Evolutionary conservation across 106 monocot species (phyloP).

Genomic region (Platanthera guangdongensis): DNA sequence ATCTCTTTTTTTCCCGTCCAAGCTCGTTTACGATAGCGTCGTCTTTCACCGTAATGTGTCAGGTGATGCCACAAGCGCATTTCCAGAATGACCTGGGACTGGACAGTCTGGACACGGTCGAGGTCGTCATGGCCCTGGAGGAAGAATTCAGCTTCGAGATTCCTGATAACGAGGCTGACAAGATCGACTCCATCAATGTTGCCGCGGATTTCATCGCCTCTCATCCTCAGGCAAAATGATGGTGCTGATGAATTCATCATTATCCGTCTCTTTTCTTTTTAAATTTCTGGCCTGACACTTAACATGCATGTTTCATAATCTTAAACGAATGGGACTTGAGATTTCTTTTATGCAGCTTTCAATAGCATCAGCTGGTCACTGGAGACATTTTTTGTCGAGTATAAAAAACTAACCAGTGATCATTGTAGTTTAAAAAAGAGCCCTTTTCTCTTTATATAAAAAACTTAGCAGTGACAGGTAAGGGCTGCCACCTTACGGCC

Average conservation of each 20-base stretch:
- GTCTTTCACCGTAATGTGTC: too few species aligned
- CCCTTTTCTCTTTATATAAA: too few species aligned
- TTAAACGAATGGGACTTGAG: background rate
- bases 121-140: conserved; percentile 33
- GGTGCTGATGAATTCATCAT: background rate
- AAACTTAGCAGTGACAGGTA: too few species aligned
- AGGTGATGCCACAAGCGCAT: conserved; percentile 32
- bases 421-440: too few species aligned
- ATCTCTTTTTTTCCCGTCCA: too few species aligned
- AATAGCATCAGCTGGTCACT: too few species aligned
- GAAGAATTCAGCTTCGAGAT: conserved; percentile 43
- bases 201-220: conserved; percentile 32
- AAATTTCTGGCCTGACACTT: too few species aligned
- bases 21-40: too few species aligned
- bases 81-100: conserved; percentile 37
- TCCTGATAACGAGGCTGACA: conserved; percentile 36
- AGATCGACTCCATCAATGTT: conserved; percentile 24
- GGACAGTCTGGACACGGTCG: conserved; percentile 34
- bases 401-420: too few species aligned
- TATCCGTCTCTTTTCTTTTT: background rate
- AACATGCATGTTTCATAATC: background rate
- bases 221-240: conserved; percentile 37
- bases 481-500: too few species aligned
- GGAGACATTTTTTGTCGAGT: too few species aligned
- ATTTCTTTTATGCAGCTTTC: too few species aligned